Evolutionary conservation across 202 grass and related monocot species (phyloP), one percentile per base, ranked within the genome.

Genomic region (Setaria italica): DNA sequence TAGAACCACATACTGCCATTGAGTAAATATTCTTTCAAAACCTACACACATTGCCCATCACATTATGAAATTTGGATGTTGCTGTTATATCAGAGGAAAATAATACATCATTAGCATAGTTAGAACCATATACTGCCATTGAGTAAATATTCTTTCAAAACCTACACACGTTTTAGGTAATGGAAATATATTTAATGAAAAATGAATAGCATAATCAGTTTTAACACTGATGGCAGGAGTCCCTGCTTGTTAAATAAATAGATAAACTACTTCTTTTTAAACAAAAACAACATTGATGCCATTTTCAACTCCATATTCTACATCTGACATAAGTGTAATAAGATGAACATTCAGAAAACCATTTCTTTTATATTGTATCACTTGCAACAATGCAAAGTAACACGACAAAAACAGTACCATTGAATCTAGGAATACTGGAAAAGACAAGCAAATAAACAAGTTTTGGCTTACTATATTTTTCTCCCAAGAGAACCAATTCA

Each of bases 401-500:
- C 32, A 87, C 59, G 9, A 66, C 58, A 76, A 84, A 76, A 84
- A 62, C 3, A 77, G 42, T 79, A 70, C 14, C 70, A 42, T 32
- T 42, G 14, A 77, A 41, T 70, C 10, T 20, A 74, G 77, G 59
- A 49, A 62, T 83, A 41, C 8, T 35, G 65, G n/a, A 56, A 67
- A 37, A 76, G 37, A 30, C 42, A 80, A 47, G 47, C 2, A 73
- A 35, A 33, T 46, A 82, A 90, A 87, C 72, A 53, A 77, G 30
- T 72, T 84, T 54, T 82, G 69, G 33, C 73, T 80, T 87, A 90
- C 96, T 85, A 86, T 89, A 89, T 91, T 94, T 98, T 89, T 95
- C 91, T 64, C 95, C 95, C 74, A 98, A 73, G 32, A 92, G 89
- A 76, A 95, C 91, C 72, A 98, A 79, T 88, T 92, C 96, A 84